phyloP scores from a whole-genome alignment of 1,284 basidiomycete genomes.

The Irpex rosettiformis region DNA sequence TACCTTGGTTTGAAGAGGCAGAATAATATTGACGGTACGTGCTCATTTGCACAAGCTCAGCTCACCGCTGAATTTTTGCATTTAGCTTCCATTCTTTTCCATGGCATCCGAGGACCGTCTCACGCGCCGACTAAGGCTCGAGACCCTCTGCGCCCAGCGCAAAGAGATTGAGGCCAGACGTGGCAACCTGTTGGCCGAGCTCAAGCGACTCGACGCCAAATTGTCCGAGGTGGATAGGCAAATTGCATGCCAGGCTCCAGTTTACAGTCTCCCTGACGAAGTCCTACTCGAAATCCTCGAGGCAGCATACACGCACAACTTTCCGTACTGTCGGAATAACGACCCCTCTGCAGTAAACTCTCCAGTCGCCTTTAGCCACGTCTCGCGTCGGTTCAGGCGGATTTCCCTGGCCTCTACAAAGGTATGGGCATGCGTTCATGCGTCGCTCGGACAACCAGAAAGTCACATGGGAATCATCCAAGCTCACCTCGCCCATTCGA shows the following conservation, averaged over 20 bases:
- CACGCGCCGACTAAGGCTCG: background rate
- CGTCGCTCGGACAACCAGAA: background rate
- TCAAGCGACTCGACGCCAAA: background rate
- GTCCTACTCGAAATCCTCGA: constrained; percentile 6
- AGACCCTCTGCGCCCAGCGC: background rate
- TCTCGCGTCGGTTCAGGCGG: constrained; percentile 3
- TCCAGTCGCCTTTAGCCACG: constrained; percentile 6
- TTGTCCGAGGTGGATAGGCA: background rate
- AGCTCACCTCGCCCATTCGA: constrained; percentile 2
- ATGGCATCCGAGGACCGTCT: background rate
- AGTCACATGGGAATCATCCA: background rate
- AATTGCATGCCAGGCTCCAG: background rate
- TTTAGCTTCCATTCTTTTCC: background rate
- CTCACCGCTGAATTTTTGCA: too few species aligned
- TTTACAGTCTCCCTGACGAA: constrained; percentile 7
- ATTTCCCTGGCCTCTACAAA: constrained; percentile 1
- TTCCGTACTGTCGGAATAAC: constrained; percentile 4
- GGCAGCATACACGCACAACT: constrained; percentile 4
- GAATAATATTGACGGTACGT: background rate
- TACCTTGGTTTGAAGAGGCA: too few species aligned
- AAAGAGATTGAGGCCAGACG: background rate
- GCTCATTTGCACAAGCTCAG: too few species aligned
- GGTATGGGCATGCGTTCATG: constrained; percentile 12
- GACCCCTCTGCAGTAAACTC: background rate
- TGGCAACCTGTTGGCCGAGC: background rate